Base-by-base conservation (phyloP, 371 early-diverging fungal genomes). In the Blakeslea trispora region DNA sequence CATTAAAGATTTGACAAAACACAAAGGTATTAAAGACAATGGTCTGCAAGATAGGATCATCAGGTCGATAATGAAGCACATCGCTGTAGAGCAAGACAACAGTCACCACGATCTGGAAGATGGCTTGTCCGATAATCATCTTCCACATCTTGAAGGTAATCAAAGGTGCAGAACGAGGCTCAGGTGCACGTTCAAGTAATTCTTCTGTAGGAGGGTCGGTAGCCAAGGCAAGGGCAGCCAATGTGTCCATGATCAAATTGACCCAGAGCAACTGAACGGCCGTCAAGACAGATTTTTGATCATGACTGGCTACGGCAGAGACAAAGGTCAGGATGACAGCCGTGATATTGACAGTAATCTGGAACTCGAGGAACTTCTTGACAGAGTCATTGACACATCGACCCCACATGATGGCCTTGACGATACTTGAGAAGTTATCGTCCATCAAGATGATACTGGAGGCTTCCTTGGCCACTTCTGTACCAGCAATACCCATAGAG, bases 21-120 rank as follows among this genome's bases (percentile, higher is more conserved):
- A 91, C 88, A 72, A 91, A 93, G 0, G 90, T 81, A 58, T 88
- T 92, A 69, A 91, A 92, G 0, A 91, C 81, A 53, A 88, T 70
- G 10, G 88, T 83, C 39, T 76, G 69, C 9, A 89, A 67, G 13
- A 73, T 64, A 17, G 59, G 45, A 17, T 64, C 66, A n/a, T 73
- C 70, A 1, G 66, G 8, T 15, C 53, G 45, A 19, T 64, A 66
- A 32, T 71, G 57, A 22, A 52, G 57, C 37, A 61, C 55, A 39
- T 81, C 81, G 37, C 65, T 65, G 56, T 81, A 83, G 8, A 81
- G 57, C 28, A 89, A 64, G 15, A 78, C 59, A 18, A 81, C 65
- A 5, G 79, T 77, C 15, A 81, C 69, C 7, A 77, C 51, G 14
- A 88, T 61, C 59, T 90, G 86, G 64, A 81, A 81, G 7, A 82